Percentiles rank a stretch among this genome's conserved stretches.
These are phyloP conservation scores for Globisporangium viniferum DNA, from an alignment of 352 stramenopile species.

Conservation along the genomic window DNA sequence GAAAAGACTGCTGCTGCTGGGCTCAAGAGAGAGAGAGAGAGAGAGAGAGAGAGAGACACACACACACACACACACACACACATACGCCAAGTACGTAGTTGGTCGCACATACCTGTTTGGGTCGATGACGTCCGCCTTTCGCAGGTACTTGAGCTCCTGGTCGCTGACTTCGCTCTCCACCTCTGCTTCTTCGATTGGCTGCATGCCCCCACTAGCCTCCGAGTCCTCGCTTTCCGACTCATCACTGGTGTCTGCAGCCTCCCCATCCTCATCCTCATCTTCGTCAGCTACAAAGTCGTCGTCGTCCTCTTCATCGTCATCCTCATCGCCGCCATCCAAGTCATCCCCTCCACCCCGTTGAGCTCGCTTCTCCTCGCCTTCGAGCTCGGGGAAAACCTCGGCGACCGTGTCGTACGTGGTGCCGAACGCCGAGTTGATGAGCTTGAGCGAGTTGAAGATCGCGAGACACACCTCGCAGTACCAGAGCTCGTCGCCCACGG, in stretches of 20 bases:
- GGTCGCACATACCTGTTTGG: conserved; percentile 32
- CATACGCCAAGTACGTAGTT: background rate
- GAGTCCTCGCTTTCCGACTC: conserved; percentile 16
- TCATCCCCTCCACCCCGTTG: conserved; percentile 13
- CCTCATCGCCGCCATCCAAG: background rate
- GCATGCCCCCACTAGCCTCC: background rate
- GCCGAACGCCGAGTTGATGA: conserved; percentile 76
- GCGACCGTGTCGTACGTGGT: conserved; percentile 60
- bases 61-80: too few relatives aligned
- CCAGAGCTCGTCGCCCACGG: conserved; percentile 62
- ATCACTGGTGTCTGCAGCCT: conserved; percentile 14
- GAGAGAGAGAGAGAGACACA: too few relatives aligned
- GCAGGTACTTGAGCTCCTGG: conserved; percentile 45
- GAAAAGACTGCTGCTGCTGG: too few relatives aligned
- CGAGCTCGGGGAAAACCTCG: conserved; percentile 45
- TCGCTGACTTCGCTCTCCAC: conserved; percentile 24
- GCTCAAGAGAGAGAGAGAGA: too few relatives aligned
- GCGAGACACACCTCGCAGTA: conserved; percentile 79
- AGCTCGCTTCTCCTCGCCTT: conserved; percentile 23
- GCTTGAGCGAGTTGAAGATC: conserved; percentile 76
- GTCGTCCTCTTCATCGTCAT: conserved; percentile 37
- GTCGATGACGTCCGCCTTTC: conserved; percentile 51
- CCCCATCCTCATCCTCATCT: conserved; percentile 32
- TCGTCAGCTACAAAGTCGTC: conserved; percentile 50
- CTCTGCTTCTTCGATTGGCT: conserved; percentile 17